Evolutionary conservation across 805 yeast species (phyloP).

Genomic region (Candida qinlingensis): DNA sequence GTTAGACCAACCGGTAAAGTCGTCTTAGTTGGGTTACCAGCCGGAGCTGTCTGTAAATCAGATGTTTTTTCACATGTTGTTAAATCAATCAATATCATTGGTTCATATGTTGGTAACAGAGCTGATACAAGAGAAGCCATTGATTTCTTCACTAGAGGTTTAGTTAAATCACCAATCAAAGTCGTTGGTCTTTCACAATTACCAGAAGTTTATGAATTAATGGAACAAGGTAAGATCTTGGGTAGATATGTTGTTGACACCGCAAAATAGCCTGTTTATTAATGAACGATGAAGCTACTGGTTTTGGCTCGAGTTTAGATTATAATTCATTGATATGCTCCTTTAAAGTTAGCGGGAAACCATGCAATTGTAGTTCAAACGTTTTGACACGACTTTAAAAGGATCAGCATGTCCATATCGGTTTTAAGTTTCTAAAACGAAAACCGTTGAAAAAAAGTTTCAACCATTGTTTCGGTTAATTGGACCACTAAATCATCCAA

Average conservation of each 20-base stretch:
- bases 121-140: constrained; percentile 80
- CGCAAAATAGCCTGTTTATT: constrained; percentile 34
- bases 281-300: too few species aligned
- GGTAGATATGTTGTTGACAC: constrained; percentile 88
- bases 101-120: constrained; percentile 87
- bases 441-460: too few species aligned
- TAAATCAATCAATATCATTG: constrained; percentile 50
- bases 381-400: too few species aligned
- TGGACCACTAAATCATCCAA: too few species aligned
- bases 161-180: constrained; percentile 67
- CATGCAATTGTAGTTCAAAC: too few species aligned
- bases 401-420: too few species aligned
- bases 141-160: constrained; percentile 67
- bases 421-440: too few species aligned
- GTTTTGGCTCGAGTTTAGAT: too few species aligned
- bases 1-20: constrained; percentile 58
- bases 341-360: too few species aligned
- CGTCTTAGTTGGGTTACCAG: constrained; percentile 58
- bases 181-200: constrained; percentile 72
- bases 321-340: too few species aligned
- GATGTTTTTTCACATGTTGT: constrained; percentile 51
- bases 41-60: constrained; percentile 48
- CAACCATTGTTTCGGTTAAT: too few species aligned
- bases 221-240: constrained; percentile 77
- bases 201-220: constrained; percentile 63